Conservation (phyloP, 192 early-diverging fungal species). For the Rhizophagus sp. region DNA sequence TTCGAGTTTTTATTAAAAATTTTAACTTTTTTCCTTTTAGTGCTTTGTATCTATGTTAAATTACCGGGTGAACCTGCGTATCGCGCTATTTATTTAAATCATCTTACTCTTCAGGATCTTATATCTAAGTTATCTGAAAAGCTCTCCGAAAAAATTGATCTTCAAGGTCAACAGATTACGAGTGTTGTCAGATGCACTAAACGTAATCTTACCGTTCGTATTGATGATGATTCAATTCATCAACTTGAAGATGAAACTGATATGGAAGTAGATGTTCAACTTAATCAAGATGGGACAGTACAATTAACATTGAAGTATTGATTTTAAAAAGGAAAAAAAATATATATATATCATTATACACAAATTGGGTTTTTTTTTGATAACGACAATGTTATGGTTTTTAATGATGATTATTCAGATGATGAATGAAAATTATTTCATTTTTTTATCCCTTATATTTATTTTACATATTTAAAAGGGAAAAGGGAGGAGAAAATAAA, state of each 20-base stretch:
- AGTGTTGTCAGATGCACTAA: slow-evolving; percentile 49
- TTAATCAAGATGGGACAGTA: slow-evolving; percentile 44
- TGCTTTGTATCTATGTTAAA: slow-evolving; percentile 57
- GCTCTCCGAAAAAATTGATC: slow-evolving; percentile 53
- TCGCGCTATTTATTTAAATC: slow-evolving; percentile 67
- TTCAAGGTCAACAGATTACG: slow-evolving; percentile 40
- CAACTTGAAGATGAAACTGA: slow-evolving; percentile 66
- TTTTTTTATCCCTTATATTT: neutral
- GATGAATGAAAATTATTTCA: neutral
- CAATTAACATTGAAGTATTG: slow-evolving; percentile 49
- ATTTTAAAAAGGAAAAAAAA: slow-evolving; percentile 1
- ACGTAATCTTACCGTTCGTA: slow-evolving; percentile 50
- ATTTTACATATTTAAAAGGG: neutral
- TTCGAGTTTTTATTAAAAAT: neutral
- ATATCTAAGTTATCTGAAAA: slow-evolving; percentile 50
- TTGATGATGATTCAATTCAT: slow-evolving; percentile 61
- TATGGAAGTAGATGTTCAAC: slow-evolving; percentile 58
- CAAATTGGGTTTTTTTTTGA: neutral
- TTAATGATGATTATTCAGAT: neutral
- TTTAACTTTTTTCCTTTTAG: slow-evolving; percentile 18
- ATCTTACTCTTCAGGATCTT: slow-evolving; percentile 50
- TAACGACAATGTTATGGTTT: neutral
- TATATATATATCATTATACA: neutral
- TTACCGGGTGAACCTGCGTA: slow-evolving; percentile 57
- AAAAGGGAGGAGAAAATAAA: neutral